phyloP scores from a whole-genome alignment of 352 stramenopile genomes.

The Phytophthora foliorum region DNA sequence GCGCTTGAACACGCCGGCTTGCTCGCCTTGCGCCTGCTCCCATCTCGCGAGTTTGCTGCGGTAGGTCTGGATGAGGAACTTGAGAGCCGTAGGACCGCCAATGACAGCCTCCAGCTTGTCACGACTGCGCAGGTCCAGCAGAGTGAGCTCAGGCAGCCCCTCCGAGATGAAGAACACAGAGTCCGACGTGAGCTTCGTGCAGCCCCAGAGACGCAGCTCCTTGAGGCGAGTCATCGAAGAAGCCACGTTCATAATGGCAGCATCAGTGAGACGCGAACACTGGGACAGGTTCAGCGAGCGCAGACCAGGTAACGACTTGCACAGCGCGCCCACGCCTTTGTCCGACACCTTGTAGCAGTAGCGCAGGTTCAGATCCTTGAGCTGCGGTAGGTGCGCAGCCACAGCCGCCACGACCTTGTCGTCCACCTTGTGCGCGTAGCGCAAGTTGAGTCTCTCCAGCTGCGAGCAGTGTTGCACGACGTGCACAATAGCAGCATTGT shows the following conservation, averaged over 20 bases:
- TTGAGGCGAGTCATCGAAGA: constrained; percentile 61
- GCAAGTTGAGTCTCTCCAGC: constrained; percentile 73
- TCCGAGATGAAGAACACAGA: constrained; percentile 76
- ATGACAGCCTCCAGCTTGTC: constrained; percentile 85
- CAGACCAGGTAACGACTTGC: constrained; percentile 52
- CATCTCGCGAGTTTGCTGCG: constrained; percentile 71
- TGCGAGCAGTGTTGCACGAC: constrained; percentile 56
- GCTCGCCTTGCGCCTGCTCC: constrained; percentile 71
- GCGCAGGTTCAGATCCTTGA: constrained; percentile 81
- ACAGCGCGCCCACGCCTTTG: constrained; percentile 63
- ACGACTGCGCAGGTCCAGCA: constrained; percentile 82
- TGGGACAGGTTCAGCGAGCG: constrained; percentile 86
- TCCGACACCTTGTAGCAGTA: constrained; percentile 92
- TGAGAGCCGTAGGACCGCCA: constrained; percentile 73
- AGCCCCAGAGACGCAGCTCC: constrained; percentile 86
- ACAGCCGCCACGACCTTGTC: constrained; percentile 77
- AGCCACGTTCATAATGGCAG: constrained; percentile 69
- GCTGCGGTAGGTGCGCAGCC: constrained; percentile 46
- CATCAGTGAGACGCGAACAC: constrained; percentile 83
- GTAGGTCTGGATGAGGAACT: constrained; percentile 85
- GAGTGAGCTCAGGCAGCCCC: constrained; percentile 64
- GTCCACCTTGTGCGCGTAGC: constrained; percentile 89
- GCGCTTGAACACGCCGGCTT: constrained; percentile 83
- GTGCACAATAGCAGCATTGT: constrained; percentile 70
- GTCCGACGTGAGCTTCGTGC: constrained; percentile 81